Conservation (phyloP, 2,329 filamentous ascomycete species). For the Cladorrhinum sp. region DNA sequence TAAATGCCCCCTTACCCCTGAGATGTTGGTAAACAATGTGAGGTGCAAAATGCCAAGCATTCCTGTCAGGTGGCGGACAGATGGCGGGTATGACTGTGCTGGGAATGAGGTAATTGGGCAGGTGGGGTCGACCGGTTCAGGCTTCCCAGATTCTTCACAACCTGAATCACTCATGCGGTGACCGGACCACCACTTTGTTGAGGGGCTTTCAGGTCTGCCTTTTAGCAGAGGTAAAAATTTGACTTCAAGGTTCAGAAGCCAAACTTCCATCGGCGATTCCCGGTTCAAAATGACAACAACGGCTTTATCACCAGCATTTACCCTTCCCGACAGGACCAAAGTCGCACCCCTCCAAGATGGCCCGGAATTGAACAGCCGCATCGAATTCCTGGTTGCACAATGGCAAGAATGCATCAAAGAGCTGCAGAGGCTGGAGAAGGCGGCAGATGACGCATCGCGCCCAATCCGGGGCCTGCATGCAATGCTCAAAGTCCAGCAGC, state of each 20-base stretch:
- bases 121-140: background rate
- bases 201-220: too few relatives aligned
- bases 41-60: background rate
- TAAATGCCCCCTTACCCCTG: background rate
- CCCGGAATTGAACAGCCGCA: constrained; percentile 12
- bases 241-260: too few relatives aligned
- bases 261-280: too few relatives aligned
- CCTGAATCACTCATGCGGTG: too few relatives aligned
- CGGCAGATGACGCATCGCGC: constrained; percentile 11
- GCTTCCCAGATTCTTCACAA: background rate
- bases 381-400: constrained; percentile 21
- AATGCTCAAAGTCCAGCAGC: constrained; percentile 27
- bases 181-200: too few relatives aligned
- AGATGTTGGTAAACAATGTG: background rate
- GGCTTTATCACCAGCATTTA: background rate
- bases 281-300: background rate
- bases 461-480: constrained; percentile 23
- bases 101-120: background rate
- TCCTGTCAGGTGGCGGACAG: background rate
- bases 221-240: too few relatives aligned
- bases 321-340: background rate
- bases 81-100: background rate
- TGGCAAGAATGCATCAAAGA: constrained; percentile 24
- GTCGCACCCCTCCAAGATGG: background rate
- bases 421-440: constrained; percentile 21